These are phyloP conservation scores for Neurospora sp. DNA, from an alignment of 495 filamentous ascomycete genomes.

Conservation along the genomic window DNA sequence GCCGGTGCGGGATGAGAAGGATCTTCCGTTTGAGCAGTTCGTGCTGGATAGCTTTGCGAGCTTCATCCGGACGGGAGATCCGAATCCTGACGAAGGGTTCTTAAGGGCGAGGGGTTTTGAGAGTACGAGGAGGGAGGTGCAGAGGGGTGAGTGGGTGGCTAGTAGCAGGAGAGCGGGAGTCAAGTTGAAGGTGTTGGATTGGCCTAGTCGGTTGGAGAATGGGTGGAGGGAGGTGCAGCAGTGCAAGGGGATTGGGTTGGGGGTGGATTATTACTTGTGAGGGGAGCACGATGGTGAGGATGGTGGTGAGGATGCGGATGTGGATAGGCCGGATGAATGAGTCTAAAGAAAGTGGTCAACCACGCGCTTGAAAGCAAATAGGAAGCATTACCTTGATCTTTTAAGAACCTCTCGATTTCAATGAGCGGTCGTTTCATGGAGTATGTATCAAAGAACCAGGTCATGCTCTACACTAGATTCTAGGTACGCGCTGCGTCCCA, in stretches of 20 bases:
- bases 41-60: constrained; percentile 26
- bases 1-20: constrained; percentile 25
- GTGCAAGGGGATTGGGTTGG: constrained; percentile 23
- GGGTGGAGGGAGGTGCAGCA: constrained; percentile 24
- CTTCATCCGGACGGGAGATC: constrained; percentile 28
- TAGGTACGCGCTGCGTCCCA: neutral
- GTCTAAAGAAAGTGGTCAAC: neutral
- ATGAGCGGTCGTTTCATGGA: neutral
- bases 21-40: constrained; percentile 27
- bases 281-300: neutral
- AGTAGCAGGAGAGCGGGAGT: constrained; percentile 5
- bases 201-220: constrained; percentile 16
- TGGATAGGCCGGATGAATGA: neutral
- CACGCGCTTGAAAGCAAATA: neutral
- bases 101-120: constrained; percentile 23
- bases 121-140: constrained; percentile 9
- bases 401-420: neutral
- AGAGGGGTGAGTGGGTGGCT: constrained; percentile 20
- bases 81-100: constrained; percentile 24
- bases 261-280: constrained; percentile 21
- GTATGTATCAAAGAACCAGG: too few relatives aligned
- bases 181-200: constrained; percentile 26
- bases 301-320: neutral
- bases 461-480: too few relatives aligned
- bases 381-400: neutral